These are phyloP conservation scores for Komagataella ulmi DNA, from an alignment of 805 yeast species.

Conservation along the genomic window DNA sequence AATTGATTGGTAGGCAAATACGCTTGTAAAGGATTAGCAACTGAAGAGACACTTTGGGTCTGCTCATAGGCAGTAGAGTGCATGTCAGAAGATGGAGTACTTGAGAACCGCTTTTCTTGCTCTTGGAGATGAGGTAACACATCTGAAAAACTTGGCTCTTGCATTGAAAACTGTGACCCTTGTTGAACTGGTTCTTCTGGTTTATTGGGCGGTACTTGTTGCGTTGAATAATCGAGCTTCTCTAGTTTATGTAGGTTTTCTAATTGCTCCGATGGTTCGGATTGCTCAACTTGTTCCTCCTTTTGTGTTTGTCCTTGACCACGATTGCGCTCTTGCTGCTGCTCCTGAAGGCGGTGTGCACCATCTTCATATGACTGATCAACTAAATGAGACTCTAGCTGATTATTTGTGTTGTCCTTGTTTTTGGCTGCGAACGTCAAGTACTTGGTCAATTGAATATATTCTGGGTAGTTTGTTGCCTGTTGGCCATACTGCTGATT, in stretches of 20 bases:
- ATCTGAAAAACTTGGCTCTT: conserved; percentile 12
- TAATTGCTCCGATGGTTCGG: conserved; percentile 2
- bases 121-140: conserved; percentile 12
- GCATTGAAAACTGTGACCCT: conserved; percentile 14
- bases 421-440: conserved; percentile 20
- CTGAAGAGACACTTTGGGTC: neutral
- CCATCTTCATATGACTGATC: conserved; percentile 10
- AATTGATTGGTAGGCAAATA: conserved; percentile 7
- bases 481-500: conserved; percentile 42
- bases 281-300: neutral
- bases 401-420: conserved; percentile 6
- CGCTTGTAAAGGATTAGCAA: neutral
- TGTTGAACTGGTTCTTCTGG: conserved; percentile 15
- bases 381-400: conserved; percentile 1
- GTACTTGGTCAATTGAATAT: conserved; percentile 37
- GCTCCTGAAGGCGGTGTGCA: conserved; percentile 7
- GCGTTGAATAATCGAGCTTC: conserved; percentile 5
- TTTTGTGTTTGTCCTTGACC: neutral
- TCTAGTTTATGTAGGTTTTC: conserved; percentile 7
- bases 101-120: conserved; percentile 1
- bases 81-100: neutral
- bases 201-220: conserved; percentile 8
- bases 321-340: conserved; percentile 2
- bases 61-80: neutral
- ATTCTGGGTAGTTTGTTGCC: conserved; percentile 43